A percentile compares a stretch with the other conserved stretches of the same genome.
These are phyloP conservation scores for Cystobasidium slooffiae DNA, from an alignment of 1,284 basidiomycete genomes.

Conservation along the genomic window DNA sequence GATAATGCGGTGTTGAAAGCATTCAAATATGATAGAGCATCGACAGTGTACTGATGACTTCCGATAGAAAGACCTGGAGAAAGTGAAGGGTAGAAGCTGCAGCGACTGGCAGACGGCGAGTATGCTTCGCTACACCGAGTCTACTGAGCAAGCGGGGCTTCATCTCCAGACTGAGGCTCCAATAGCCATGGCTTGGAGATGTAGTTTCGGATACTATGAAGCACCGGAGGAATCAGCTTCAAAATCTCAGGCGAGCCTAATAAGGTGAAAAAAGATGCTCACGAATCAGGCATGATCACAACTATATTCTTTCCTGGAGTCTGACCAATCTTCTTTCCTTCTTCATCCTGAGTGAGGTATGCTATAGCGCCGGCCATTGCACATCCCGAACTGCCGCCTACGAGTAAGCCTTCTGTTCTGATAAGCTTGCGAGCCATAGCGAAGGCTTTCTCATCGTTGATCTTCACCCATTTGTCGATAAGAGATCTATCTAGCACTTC, in stretches of 20 bases:
- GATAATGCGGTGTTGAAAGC: conserved; percentile 39
- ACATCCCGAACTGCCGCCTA: conserved; percentile 90
- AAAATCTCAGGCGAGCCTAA: background rate
- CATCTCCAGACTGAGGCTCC: conserved; percentile 45
- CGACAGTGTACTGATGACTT: background rate
- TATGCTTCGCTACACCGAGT: background rate
- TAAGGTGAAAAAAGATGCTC: conserved; percentile 53
- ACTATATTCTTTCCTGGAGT: conserved; percentile 81
- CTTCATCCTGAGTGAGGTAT: conserved; percentile 71
- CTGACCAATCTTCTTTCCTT: conserved; percentile 68
- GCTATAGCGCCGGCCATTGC: conserved; percentile 75
- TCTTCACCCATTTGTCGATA: conserved; percentile 81
- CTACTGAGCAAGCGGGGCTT: conserved; percentile 7
- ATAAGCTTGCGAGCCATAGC: conserved; percentile 76
- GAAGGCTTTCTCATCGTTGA: conserved; percentile 79
- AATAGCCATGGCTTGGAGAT: conserved; percentile 73
- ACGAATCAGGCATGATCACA: conserved; percentile 81
- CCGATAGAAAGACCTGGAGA: background rate
- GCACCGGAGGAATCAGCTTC: background rate
- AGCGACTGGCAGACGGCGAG: background rate
- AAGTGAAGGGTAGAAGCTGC: background rate
- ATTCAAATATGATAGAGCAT: conserved; percentile 1
- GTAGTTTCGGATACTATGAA: conserved; percentile 84
- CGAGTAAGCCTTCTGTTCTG: conserved; percentile 81
- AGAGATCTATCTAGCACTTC: conserved; percentile 65